Evolutionary conservation across 306 rosid species (phyloP), one percentile per base, ranked within the genome.

Genomic region (Medicago lupulina): DNA sequence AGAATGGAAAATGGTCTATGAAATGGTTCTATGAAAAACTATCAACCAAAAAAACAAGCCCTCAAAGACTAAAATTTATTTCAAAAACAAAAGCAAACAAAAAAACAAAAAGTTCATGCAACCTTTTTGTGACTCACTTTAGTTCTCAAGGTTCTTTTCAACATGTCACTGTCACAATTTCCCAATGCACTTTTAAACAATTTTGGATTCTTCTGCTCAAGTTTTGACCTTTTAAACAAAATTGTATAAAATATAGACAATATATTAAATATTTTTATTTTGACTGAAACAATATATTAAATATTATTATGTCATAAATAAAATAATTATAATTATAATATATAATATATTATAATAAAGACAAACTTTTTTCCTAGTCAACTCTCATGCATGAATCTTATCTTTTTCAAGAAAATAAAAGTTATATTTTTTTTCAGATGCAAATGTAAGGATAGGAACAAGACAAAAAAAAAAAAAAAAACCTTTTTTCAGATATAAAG

Each of bases 331-430:
- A 14, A 61, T 31, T 3, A 61, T 59, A 59, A 4, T 1, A 49
- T 25, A 61, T 21, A 68, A 65, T 50, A 58, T 40, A 39, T 8
- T 39, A 34, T 34, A 40, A 40, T 46, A 47, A 78, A 86, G 9
- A 63, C 21, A 83, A 76, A 70, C 2, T 25, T 74, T 34, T 41
- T 83, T 10, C 82, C 23, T 83, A 75, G 96, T 93, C 98, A 88
- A 89, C 85, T 80, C 79, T 80, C 87, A 82, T 85, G 97, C 90
- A 87, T 76, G 84, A 59, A 49, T 59, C 77, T 12, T 31, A 73
- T 53, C 17, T 19, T 19, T 79, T 70, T 39, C 64, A 16, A 67
- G 17, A 19, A 57, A 59, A 16, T 54, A 28, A 23, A 74, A 47
- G 2, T 41, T 4, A 34, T 34, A 34, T 34, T 39, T 77, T 39